Percentiles rank a stretch among this genome's conserved stretches.
phyloP scores from a whole-genome alignment of 495 filamentous ascomycete genomes.

The Xylaria acuta region DNA sequence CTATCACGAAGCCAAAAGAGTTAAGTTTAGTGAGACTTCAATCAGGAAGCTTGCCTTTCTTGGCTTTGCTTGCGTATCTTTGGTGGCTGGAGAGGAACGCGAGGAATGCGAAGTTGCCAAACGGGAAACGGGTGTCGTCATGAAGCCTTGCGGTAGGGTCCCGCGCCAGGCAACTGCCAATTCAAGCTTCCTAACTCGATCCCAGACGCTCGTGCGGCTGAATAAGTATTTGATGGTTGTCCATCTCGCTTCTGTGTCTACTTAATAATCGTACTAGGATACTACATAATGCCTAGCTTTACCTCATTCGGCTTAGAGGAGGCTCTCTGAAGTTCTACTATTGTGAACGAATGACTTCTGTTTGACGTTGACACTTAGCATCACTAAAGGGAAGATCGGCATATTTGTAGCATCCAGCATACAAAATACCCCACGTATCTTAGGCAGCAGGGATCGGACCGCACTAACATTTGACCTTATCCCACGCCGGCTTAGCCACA shows the following conservation, averaged over 20 bases:
- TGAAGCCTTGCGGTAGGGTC: neutral
- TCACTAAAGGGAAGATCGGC: neutral
- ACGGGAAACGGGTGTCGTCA: neutral
- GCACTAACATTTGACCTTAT: constrained; percentile 4
- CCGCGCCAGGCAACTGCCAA: neutral
- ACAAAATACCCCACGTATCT: neutral
- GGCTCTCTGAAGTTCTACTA: neutral
- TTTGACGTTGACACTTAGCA: neutral
- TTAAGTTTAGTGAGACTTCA: neutral
- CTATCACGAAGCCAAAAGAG: neutral
- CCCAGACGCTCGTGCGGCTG: neutral
- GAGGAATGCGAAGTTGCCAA: neutral
- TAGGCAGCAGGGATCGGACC: neutral
- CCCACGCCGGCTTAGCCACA: neutral
- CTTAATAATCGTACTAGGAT: neutral
- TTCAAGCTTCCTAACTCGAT: neutral
- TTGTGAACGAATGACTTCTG: neutral
- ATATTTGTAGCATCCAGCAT: no score
- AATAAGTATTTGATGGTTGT: neutral
- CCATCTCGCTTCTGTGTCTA: neutral
- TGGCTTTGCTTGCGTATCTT: neutral
- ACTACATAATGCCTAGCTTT: neutral
- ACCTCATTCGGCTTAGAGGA: neutral
- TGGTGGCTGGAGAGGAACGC: neutral
- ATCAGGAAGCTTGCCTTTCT: neutral